Base-by-base conservation (phyloP, 768 basidiomycete species). In the Brasilioporus rufonigricans region DNA sequence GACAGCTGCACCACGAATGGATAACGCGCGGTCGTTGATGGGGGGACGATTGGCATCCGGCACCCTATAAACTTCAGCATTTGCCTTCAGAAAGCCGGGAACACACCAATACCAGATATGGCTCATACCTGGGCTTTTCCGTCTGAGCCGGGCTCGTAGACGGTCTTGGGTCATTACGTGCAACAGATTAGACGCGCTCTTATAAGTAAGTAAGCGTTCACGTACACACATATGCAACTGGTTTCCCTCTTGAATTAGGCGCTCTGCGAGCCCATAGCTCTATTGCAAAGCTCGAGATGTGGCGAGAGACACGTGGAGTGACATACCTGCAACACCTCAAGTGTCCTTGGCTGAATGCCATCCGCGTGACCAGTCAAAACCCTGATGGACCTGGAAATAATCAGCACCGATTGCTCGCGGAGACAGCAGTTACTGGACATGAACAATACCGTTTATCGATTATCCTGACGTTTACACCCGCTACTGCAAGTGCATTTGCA, bases 151-250 rank as follows among this genome's bases (percentile, higher is more conserved):
- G 21, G 21, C 14, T 23, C 84, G 62, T 89, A 90, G 64, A 89
- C 87, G 8, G 87, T 82, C 88, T 90, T 48, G 5, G 23, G 52
- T 13, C 19, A 19, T 14, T 11, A n/a, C 32, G 9, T 29, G 27
- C 27, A 29, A 2, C 5, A 5, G 19, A n/a, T 38, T 40, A 36
- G 21, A 19, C 21, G n/a, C 12, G 12, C 21, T n/a, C 9, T 13
- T n/a, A 4, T 12, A 13, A 19, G 3, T 16, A 19, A 48, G 5
- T 0, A 3, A 41, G 16, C 11, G 10, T 7, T 40, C 4, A 71
- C 81, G 57, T 65, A 89, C 88, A 44, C 80, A 81, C 68, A 81
- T 77, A 55, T 87, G 80, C 76, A 89, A 76, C 44, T 86, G 85
- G 55, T 81, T 82, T 4, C 80, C 86, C 62, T 87, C 80, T 31